These are phyloP conservation scores for Cryptococcus maquisensis DNA, from an alignment of 1,284 basidiomycete genomes.

Conservation along the genomic window DNA sequence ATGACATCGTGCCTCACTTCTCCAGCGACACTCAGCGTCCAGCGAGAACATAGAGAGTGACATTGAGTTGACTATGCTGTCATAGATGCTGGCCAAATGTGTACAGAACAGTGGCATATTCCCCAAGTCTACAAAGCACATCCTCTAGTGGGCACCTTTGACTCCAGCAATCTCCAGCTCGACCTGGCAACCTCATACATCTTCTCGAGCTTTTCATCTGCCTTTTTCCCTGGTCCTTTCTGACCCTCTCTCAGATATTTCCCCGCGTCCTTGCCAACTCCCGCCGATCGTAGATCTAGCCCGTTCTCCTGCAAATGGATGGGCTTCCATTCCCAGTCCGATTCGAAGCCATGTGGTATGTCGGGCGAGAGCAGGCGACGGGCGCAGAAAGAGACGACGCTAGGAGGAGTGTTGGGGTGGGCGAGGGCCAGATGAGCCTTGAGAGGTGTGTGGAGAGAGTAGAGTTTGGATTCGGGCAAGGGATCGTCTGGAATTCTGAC, in stretches of 20 bases:
- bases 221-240: slow-evolving; percentile 17
- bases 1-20: too few relatives aligned
- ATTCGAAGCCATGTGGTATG: slow-evolving; percentile 21
- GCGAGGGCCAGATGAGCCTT: slow-evolving; percentile 20
- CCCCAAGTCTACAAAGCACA: not conserved
- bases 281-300: slow-evolving; percentile 22
- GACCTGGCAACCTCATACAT: slow-evolving; percentile 29
- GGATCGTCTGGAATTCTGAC: not conserved
- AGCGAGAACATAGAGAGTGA: too few relatives aligned
- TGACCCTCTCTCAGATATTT: slow-evolving; percentile 13
- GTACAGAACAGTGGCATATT: not conserved
- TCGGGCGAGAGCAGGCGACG: slow-evolving; percentile 29
- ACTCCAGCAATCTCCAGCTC: slow-evolving; percentile 23
- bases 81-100: too few relatives aligned
- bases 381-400: slow-evolving; percentile 28
- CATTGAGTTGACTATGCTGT: too few relatives aligned
- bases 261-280: slow-evolving; percentile 24
- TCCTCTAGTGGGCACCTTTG: slow-evolving; percentile 2
- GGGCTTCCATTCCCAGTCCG: slow-evolving; percentile 18
- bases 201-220: slow-evolving; percentile 24
- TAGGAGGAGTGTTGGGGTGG: slow-evolving; percentile 22
- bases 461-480: not conserved
- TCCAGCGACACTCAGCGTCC: too few relatives aligned
- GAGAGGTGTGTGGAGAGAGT: slow-evolving; percentile 24
- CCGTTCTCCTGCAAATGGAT: not conserved